These are phyloP conservation scores for Hamamelis virginiana DNA, from an alignment of 164 flowering plant species.

Conservation along the genomic window DNA sequence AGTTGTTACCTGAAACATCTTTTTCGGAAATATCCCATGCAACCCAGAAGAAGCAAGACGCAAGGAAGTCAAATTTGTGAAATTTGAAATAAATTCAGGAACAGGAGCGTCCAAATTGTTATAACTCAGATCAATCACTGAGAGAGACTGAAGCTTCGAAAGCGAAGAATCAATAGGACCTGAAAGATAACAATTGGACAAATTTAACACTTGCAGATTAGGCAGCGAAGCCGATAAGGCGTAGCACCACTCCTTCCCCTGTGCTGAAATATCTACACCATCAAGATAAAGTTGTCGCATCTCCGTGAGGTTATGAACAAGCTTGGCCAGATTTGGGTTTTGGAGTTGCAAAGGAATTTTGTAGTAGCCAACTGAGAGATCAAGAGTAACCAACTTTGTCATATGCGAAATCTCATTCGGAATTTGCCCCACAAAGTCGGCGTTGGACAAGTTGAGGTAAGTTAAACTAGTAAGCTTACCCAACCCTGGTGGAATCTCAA, in stretches of 20 bases:
- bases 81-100: conserved; percentile 33
- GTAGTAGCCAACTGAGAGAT: conserved; percentile 5
- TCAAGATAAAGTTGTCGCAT: conserved; percentile 14
- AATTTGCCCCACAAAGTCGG: conserved; percentile 26
- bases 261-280: conserved; percentile 7
- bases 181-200: conserved; percentile 12
- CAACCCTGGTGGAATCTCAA: conserved; percentile 16
- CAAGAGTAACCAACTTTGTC: conserved; percentile 29
- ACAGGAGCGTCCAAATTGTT: conserved; percentile 20
- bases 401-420: conserved; percentile 34
- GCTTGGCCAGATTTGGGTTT: conserved; percentile 18
- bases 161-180: conserved; percentile 33
- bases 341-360: conserved; percentile 19
- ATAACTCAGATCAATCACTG: conserved; percentile 2
- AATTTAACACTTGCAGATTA: conserved; percentile 12
- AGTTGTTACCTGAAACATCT: conserved; percentile 23
- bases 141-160: conserved; percentile 19
- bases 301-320: conserved; percentile 10
- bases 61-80: conserved; percentile 31
- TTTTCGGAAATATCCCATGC: conserved; percentile 32
- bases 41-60: conserved; percentile 26
- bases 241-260: conserved; percentile 15
- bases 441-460: conserved; percentile 22
- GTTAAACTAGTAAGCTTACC: conserved; percentile 12
- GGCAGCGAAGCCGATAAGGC: conserved; percentile 13